A percentile compares a stretch with the other conserved stretches of the same genome.
Conservation (phyloP, 2,329 filamentous ascomycete genomes). For the Pezicula radicicola region DNA sequence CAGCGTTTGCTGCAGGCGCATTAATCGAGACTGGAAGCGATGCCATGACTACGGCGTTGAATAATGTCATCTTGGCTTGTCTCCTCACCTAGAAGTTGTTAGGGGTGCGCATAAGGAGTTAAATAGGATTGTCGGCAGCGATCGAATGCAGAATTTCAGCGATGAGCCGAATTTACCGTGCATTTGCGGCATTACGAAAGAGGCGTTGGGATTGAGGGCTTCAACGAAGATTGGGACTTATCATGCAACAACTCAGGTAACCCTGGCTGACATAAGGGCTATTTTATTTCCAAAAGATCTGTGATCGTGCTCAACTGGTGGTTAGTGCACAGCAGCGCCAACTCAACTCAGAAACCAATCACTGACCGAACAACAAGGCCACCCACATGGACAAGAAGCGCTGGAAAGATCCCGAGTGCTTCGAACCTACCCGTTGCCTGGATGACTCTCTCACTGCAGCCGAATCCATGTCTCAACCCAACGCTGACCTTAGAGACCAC, state of each 20-base stretch:
- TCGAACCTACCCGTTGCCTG: background rate
- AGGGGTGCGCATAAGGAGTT: constrained; percentile 41
- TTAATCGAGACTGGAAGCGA: constrained; percentile 35
- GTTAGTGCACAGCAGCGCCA: constrained; percentile 1
- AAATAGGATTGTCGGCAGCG: constrained; percentile 42
- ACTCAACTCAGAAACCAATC: background rate
- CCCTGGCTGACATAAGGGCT: constrained; percentile 51
- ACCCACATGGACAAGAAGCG: background rate
- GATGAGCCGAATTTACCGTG: constrained; percentile 40
- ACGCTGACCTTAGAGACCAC: constrained; percentile 14
- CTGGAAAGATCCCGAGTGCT: background rate
- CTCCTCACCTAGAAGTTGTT: constrained; percentile 33
- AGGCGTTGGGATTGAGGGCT: constrained; percentile 40
- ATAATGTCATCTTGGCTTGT: constrained; percentile 1
- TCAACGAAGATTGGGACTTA: constrained; percentile 46
- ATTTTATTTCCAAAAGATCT: constrained; percentile 50
- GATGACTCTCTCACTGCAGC: background rate
- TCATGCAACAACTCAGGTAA: constrained; percentile 49
- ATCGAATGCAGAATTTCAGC: constrained; percentile 39
- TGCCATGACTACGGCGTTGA: constrained; percentile 18
- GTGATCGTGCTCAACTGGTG: constrained; percentile 18
- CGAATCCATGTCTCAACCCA: background rate
- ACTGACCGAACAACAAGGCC: background rate
- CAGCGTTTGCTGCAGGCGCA: constrained; percentile 36
- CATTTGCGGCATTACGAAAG: constrained; percentile 40